Percentiles rank a stretch among this genome's conserved stretches.
phyloP scores from a whole-genome alignment of 1,139 yeast genomes.

The Suhomyces maxii region DNA sequence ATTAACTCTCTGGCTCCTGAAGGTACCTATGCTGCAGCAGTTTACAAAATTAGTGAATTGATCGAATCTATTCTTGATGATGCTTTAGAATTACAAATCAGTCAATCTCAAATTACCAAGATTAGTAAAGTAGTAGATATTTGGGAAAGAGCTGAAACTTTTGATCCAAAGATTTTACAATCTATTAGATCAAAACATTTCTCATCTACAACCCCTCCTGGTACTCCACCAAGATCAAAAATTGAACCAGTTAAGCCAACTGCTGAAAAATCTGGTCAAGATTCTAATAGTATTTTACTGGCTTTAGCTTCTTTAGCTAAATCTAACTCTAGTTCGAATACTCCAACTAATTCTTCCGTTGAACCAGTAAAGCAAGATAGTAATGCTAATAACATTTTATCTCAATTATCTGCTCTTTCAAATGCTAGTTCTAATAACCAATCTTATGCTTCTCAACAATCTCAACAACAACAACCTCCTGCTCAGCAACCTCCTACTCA shows the following conservation, averaged over 20 bases:
- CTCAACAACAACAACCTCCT: slow-evolving; percentile 15
- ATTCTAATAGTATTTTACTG: slow-evolving; percentile 61
- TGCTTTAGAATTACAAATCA: slow-evolving; percentile 54
- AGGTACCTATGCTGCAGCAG: slow-evolving; percentile 78
- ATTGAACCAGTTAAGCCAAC: slow-evolving; percentile 26
- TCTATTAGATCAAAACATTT: slow-evolving; percentile 62
- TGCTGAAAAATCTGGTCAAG: slow-evolving; percentile 27
- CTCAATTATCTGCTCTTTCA: slow-evolving; percentile 48
- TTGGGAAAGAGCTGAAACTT: slow-evolving; percentile 88
- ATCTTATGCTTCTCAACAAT: slow-evolving; percentile 6
- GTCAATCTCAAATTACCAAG: slow-evolving; percentile 62
- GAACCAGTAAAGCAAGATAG: slow-evolving; percentile 20
- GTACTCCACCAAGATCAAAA: slow-evolving; percentile 47
- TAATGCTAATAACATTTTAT: slow-evolving; percentile 42
- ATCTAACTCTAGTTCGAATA: slow-evolving; percentile 26
- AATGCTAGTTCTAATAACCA: slow-evolving; percentile 15
- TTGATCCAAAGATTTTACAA: slow-evolving; percentile 55
- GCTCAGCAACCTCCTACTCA: slow-evolving; percentile 13
- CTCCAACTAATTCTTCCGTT: slow-evolving; percentile 27
- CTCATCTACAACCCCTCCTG: slow-evolving; percentile 58
- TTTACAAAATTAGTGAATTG: slow-evolving; percentile 57
- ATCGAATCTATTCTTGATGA: slow-evolving; percentile 61
- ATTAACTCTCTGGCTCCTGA: slow-evolving; percentile 52
- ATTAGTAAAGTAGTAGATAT: slow-evolving; percentile 83
- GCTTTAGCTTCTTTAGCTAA: slow-evolving; percentile 61